A percentile compares a stretch with the other conserved stretches of the same genome.
phyloP scores from a whole-genome alignment of 2,329 filamentous ascomycete species.

The Scopulariopsis brevicaulis region DNA sequence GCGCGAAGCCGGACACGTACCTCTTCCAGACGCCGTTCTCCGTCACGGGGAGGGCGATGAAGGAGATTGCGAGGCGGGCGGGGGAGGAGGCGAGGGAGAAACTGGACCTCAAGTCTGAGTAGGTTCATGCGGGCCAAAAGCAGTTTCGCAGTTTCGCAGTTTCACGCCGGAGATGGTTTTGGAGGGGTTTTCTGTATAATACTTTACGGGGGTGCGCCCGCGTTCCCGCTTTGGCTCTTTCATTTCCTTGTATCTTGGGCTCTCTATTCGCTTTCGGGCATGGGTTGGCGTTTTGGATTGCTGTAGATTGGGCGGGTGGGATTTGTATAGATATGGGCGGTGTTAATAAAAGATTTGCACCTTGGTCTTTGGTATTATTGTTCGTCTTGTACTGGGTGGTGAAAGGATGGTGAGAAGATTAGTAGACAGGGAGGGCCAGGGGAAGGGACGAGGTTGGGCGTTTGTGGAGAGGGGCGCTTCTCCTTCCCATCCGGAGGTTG shows the following conservation, averaged over 20 bases:
- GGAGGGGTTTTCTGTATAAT: background rate
- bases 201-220: background rate
- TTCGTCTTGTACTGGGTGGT: too few relatives aligned
- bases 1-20: slow-evolving; percentile 25
- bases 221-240: background rate
- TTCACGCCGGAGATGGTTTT: background rate
- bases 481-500: too few relatives aligned
- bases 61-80: background rate
- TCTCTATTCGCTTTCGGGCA: background rate
- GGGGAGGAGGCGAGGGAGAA: background rate
- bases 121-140: background rate
- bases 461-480: too few relatives aligned
- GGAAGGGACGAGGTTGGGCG: too few relatives aligned
- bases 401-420: too few relatives aligned
- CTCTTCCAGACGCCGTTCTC: slow-evolving; percentile 41
- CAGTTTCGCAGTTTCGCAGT: background rate
- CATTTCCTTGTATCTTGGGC: background rate
- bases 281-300: background rate
- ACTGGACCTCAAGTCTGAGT: background rate
- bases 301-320: background rate
- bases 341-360: too few relatives aligned
- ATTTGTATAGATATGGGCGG: too few relatives aligned
- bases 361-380: too few relatives aligned
- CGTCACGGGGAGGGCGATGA: slow-evolving; percentile 14
- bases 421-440: too few relatives aligned